Percentiles rank a stretch among this genome's conserved stretches.
Evolutionary conservation across 2,329 filamentous ascomycete species (phyloP).

Genomic region (Trichoderma citrinoviride): DNA sequence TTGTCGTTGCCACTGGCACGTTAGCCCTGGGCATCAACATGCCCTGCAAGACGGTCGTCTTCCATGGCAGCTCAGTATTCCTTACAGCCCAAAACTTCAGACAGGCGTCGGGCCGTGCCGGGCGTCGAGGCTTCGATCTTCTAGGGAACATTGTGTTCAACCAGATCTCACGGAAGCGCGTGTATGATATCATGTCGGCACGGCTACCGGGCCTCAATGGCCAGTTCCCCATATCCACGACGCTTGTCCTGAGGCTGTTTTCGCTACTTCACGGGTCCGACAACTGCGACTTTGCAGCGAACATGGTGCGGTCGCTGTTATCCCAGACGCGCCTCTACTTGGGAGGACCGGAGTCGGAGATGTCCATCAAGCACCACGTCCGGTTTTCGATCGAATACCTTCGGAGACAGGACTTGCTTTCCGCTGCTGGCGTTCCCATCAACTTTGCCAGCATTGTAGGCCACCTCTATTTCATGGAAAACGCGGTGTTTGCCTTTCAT

Average conservation of each 20-base stretch:
- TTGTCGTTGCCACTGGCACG: conserved; percentile 73
- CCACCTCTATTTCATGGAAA: conserved; percentile 75
- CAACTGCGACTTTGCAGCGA: conserved; percentile 58
- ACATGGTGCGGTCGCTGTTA: conserved; percentile 63
- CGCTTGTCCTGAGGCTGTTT: conserved; percentile 66
- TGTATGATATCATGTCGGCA: conserved; percentile 68
- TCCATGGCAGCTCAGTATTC: conserved; percentile 69
- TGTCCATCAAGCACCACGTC: conserved; percentile 71
- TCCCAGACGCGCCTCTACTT: conserved; percentile 69
- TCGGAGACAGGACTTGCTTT: conserved; percentile 64
- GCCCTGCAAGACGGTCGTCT: conserved; percentile 80
- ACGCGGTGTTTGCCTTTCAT: conserved; percentile 73
- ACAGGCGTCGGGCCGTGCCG: conserved; percentile 73
- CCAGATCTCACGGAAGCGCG: conserved; percentile 58
- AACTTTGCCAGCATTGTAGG: conserved; percentile 70
- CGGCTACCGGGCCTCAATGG: conserved; percentile 70
- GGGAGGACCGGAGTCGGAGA: conserved; percentile 64
- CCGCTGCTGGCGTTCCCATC: conserved; percentile 58
- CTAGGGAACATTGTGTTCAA: conserved; percentile 81
- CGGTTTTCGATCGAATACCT: conserved; percentile 81
- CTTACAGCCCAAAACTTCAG: conserved; percentile 74
- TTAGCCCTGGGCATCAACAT: conserved; percentile 78
- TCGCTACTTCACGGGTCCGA: conserved; percentile 65
- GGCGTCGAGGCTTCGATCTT: conserved; percentile 75
- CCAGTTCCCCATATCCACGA: conserved; percentile 75